Conservation (phyloP, 1,284 basidiomycete species). For the Phaffia rhodozyma region DNA sequence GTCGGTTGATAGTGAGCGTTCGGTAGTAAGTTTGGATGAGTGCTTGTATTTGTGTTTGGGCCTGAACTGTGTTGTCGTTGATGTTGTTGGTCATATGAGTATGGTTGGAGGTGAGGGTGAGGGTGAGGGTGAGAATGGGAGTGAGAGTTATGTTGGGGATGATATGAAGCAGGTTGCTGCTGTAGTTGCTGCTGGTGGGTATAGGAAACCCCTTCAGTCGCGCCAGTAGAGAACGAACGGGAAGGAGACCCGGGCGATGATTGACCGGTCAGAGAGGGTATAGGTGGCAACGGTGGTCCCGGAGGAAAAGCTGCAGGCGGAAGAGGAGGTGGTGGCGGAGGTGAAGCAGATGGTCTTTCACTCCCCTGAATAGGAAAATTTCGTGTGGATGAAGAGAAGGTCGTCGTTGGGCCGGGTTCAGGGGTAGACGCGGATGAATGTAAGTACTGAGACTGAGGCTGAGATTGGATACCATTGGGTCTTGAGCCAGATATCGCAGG, state of each 20-base stretch:
- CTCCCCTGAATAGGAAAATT: no score
- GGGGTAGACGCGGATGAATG: slow-evolving; percentile 3
- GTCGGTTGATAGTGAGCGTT: background rate
- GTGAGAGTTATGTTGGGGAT: background rate
- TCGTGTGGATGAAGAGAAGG: background rate
- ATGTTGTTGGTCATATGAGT: background rate
- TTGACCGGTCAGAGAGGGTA: background rate
- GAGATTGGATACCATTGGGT: background rate
- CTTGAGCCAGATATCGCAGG: background rate
- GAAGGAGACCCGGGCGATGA: no score
- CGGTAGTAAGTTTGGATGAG: background rate
- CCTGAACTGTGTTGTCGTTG: background rate
- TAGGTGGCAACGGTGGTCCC: background rate
- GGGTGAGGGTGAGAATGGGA: background rate
- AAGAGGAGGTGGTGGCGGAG: slow-evolving; percentile 17
- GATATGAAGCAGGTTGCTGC: background rate
- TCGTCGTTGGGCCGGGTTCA: background rate
- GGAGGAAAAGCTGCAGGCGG: slow-evolving; percentile 10
- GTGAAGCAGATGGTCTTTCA: no score
- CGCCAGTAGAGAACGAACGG: no score
- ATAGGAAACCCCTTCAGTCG: no score
- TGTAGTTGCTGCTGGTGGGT: no score
- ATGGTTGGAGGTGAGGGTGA: background rate
- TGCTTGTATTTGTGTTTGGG: background rate
- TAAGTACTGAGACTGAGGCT: slow-evolving; percentile 11